Base-by-base conservation (phyloP, 2,329 filamentous ascomycete species). In the Chaetothyriales sp. region DNA sequence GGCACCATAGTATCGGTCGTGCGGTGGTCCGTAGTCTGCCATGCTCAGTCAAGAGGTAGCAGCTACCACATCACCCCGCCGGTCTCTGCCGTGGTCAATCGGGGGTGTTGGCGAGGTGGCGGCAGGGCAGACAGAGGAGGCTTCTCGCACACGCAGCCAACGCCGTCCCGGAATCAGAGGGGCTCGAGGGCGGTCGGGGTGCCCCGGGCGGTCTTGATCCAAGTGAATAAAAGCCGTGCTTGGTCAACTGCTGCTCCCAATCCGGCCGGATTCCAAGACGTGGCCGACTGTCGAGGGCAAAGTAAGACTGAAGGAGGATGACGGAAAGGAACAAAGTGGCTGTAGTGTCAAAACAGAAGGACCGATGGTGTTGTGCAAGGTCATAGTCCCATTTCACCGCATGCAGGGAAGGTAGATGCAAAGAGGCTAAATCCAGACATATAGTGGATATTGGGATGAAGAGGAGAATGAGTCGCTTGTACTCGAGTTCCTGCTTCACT, bases 1-100 rank as follows among this genome's bases (percentile, higher is more conserved):
- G 68, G 58, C 46, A 46, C 56, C 56, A 54, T 80, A 75, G 63
- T 77, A 74, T 66, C 80, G 74, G 62, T 78, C 77, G 66, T 80
- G 76, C 64, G 81, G 80, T 60, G 75, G 68, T 65, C 76, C 71
- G 69, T 82, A 78, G 66, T 83, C 80, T 66, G 81, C 80, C 81
- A 81, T 81, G 60, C 56, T 61, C 59, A 61, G 49, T 55, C 48
- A 60, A 60, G 59, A 58, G 60, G 53, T 57, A 54, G 59, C 63
- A 54, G 46, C 53, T 40, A 19, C 47, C 18, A 29, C 29, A 28
- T 46, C 44, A 46, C 44, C 44, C 15, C 13, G 44, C 19, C 19
- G 44, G n/a, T n/a, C n/a, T 46, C 19, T 13, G 19, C 7, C 15
- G n/a, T 46, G 44, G 44, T 46, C 15, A n/a, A n/a, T 46, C n/a